phyloP scores from a whole-genome alignment of 2,329 filamentous ascomycete species.

The Sclerotinia minor region DNA sequence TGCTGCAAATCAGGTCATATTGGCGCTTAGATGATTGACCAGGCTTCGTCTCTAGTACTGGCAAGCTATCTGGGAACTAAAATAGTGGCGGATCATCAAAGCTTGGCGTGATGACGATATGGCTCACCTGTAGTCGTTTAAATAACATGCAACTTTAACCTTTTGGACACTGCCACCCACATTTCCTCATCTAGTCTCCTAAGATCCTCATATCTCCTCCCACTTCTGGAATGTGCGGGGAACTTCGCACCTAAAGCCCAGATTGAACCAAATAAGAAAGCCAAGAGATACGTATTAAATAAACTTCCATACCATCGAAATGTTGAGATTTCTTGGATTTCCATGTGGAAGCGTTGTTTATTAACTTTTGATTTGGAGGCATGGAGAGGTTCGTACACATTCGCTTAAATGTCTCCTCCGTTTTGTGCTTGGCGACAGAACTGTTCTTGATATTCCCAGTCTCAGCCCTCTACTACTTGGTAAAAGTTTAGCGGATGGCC shows the following conservation, averaged over 20 bases:
- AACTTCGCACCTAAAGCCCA: background rate
- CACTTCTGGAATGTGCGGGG: background rate
- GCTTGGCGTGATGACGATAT: slow-evolving; percentile 6
- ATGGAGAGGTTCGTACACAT: background rate
- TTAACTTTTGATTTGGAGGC: background rate
- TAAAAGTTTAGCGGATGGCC: background rate
- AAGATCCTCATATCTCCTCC: background rate
- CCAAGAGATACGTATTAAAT: background rate
- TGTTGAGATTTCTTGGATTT: background rate
- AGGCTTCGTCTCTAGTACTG: background rate
- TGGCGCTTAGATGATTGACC: background rate
- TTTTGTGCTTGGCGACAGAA: background rate
- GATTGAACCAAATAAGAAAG: background rate
- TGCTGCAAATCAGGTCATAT: background rate
- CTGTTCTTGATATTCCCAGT: background rate
- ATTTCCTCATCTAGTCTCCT: background rate
- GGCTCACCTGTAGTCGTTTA: background rate
- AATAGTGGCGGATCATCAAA: background rate
- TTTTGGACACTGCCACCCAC: background rate
- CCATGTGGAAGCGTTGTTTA: background rate
- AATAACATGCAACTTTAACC: background rate
- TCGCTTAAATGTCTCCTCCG: background rate
- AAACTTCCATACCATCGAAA: background rate
- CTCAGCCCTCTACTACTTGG: background rate
- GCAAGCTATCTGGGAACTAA: background rate